These are phyloP conservation scores for Pleurotus tuoliensis DNA, from an alignment of 768 basidiomycete genomes.

Conservation along the genomic window DNA sequence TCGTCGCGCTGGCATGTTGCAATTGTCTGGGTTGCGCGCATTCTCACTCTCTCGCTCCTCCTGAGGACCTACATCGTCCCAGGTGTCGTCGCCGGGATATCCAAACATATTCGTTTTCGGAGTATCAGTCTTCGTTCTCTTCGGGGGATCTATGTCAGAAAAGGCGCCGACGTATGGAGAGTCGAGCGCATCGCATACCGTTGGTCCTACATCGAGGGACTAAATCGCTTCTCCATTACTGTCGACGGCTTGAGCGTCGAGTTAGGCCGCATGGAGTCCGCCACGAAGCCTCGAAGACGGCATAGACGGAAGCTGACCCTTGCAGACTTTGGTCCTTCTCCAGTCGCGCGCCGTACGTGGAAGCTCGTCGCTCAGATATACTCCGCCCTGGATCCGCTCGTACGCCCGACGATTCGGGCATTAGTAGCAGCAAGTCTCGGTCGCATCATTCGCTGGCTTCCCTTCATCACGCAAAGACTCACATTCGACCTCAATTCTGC, in stretches of 20 bases:
- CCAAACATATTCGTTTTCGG: slow-evolving; percentile 62
- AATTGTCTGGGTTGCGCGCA: slow-evolving; percentile 46
- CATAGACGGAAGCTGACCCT: slow-evolving; percentile 43
- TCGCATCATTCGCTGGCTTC: slow-evolving; percentile 58
- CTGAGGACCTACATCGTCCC: slow-evolving; percentile 67
- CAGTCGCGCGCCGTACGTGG: slow-evolving; percentile 37
- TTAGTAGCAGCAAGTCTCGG: slow-evolving; percentile 52
- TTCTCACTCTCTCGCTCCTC: slow-evolving; percentile 51
- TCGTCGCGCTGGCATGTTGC: slow-evolving; percentile 34
- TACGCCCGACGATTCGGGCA: slow-evolving; percentile 59
- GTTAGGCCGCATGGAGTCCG: slow-evolving; percentile 29
- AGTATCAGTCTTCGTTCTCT: slow-evolving; percentile 77
- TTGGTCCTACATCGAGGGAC: slow-evolving; percentile 42
- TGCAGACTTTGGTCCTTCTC: slow-evolving; percentile 43
- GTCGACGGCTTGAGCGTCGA: slow-evolving; percentile 60
- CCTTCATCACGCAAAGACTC: slow-evolving; percentile 62
- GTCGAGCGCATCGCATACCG: slow-evolving; percentile 72
- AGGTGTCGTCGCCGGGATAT: slow-evolving; percentile 54
- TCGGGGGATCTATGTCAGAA: slow-evolving; percentile 67
- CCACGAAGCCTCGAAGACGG: slow-evolving; percentile 23
- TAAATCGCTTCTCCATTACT: slow-evolving; percentile 57
- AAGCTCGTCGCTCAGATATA: slow-evolving; percentile 36
- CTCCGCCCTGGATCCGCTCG: slow-evolving; percentile 47
- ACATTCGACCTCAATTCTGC: slow-evolving; percentile 64
- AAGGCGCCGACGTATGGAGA: slow-evolving; percentile 48